phyloP scores from a whole-genome alignment of 768 basidiomycete species.

The Suillus subluteus region DNA sequence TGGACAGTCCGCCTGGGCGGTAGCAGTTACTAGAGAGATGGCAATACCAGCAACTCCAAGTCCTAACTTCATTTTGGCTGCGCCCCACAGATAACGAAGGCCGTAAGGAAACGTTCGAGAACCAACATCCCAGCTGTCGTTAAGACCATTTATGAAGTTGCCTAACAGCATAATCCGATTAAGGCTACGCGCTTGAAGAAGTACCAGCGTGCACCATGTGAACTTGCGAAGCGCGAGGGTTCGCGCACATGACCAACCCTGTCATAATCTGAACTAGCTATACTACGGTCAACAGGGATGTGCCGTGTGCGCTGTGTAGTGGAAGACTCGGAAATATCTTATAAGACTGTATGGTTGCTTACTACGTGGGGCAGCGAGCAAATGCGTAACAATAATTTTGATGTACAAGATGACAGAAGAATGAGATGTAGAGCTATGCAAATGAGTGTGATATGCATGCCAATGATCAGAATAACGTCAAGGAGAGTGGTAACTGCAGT shows the following conservation, averaged over 20 bases:
- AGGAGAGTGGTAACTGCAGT: neutral
- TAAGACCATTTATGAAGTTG: slow-evolving; percentile 15
- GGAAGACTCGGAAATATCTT: neutral
- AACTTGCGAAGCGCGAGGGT: neutral
- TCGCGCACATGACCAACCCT: neutral
- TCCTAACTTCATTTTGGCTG: slow-evolving; percentile 24
- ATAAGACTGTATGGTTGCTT: neutral
- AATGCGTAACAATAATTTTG: neutral
- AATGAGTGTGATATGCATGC: neutral
- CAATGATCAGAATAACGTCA: slow-evolving; percentile 5
- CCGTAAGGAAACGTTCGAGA: slow-evolving; percentile 9
- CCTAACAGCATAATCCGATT: slow-evolving; percentile 12
- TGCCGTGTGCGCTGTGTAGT: neutral
- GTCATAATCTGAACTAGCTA: neutral
- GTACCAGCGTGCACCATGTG: neutral
- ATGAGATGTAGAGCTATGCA: neutral
- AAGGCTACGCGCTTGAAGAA: neutral
- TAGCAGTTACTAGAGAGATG: slow-evolving; percentile 27
- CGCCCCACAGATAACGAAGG: slow-evolving; percentile 14
- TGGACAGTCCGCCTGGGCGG: slow-evolving; percentile 48
- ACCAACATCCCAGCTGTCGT: slow-evolving; percentile 12
- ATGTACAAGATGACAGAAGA: neutral
- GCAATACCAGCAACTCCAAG: slow-evolving; percentile 27
- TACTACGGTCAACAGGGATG: neutral
- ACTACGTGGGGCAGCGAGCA: neutral